A percentile compares a stretch with the other conserved stretches of the same genome.
Conservation (phyloP, 192 early-diverging fungal species). For the Gonapodya prolifera region DNA sequence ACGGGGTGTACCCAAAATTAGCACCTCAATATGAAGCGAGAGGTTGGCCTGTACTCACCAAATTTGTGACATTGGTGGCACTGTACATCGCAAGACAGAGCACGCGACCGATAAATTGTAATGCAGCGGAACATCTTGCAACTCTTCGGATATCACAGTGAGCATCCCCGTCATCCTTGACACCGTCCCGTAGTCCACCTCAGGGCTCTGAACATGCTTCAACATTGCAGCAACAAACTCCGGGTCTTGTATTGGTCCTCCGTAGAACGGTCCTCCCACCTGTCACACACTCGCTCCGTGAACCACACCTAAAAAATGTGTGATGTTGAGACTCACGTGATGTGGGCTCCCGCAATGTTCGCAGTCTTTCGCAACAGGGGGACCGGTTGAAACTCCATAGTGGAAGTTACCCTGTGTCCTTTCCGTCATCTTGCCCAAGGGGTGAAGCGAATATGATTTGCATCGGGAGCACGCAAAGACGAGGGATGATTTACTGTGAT, state of each 20-base stretch:
- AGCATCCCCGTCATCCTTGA: slow-evolving; percentile 93
- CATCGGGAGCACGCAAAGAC: slow-evolving; percentile 84
- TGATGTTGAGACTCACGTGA: slow-evolving; percentile 57
- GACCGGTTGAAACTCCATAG: slow-evolving; percentile 49
- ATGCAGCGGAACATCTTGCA: slow-evolving; percentile 63
- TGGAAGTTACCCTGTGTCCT: slow-evolving; percentile 37
- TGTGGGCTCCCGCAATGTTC: slow-evolving; percentile 56
- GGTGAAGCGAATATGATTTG: slow-evolving; percentile 53
- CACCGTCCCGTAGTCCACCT: slow-evolving; percentile 60
- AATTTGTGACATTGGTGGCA: slow-evolving; percentile 54
- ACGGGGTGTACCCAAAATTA: background rate
- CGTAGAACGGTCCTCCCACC: slow-evolving; percentile 88
- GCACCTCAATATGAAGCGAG: slow-evolving; percentile 3
- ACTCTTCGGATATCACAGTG: slow-evolving; percentile 64
- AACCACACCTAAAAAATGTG: slow-evolving; percentile 11
- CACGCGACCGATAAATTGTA: slow-evolving; percentile 59
- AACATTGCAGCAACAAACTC: slow-evolving; percentile 76
- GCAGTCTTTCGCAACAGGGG: slow-evolving; percentile 48
- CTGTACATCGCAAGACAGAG: slow-evolving; percentile 56
- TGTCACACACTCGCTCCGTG: slow-evolving; percentile 16
- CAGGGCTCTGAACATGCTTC: slow-evolving; percentile 47
- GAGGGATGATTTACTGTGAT: slow-evolving; percentile 55
- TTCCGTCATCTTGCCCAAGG: slow-evolving; percentile 52
- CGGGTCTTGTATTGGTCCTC: slow-evolving; percentile 67
- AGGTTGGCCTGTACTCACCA: slow-evolving; percentile 29